A percentile compares a stretch with the other conserved stretches of the same genome.
These are phyloP conservation scores for Pythium plurisporium DNA, from an alignment of 352 stramenopile species.

Conservation along the genomic window DNA sequence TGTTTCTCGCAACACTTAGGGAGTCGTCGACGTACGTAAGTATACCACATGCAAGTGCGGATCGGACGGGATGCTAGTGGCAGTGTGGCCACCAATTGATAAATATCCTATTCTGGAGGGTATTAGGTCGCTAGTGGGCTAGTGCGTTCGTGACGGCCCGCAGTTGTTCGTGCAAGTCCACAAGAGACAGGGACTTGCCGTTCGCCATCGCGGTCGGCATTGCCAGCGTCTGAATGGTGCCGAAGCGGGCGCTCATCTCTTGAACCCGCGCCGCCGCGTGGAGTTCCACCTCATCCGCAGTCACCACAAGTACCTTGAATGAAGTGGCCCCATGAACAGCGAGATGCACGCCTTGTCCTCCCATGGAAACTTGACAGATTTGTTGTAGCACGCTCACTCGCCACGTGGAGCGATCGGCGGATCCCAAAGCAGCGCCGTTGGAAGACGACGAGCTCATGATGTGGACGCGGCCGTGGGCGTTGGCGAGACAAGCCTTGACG, in stretches of 20 bases:
- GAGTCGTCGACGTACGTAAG: too few species aligned
- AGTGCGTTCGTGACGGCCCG: conserved; percentile 1
- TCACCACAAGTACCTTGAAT: conserved; percentile 16
- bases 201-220: conserved; percentile 1
- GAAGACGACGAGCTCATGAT: background rate
- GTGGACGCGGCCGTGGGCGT: conserved; percentile 2
- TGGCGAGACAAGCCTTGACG: conserved; percentile 8
- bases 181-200: conserved; percentile 10
- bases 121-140: too few species aligned
- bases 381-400: conserved; percentile 14
- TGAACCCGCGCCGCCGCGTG: conserved; percentile 8
- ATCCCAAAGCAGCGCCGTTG: background rate
- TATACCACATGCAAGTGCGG: too few species aligned
- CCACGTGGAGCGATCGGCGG: conserved; percentile 7
- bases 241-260: conserved; percentile 4
- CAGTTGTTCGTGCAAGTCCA: conserved; percentile 24
- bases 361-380: conserved; percentile 10
- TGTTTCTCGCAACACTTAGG: too few species aligned
- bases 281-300: conserved; percentile 11
- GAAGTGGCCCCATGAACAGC: background rate
- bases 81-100: too few species aligned
- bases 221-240: conserved; percentile 8
- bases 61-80: too few species aligned
- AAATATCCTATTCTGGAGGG: too few species aligned
- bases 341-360: background rate